Base-by-base conservation (phyloP, 495 filamentous ascomycete species). In the Penicillium taxi region DNA sequence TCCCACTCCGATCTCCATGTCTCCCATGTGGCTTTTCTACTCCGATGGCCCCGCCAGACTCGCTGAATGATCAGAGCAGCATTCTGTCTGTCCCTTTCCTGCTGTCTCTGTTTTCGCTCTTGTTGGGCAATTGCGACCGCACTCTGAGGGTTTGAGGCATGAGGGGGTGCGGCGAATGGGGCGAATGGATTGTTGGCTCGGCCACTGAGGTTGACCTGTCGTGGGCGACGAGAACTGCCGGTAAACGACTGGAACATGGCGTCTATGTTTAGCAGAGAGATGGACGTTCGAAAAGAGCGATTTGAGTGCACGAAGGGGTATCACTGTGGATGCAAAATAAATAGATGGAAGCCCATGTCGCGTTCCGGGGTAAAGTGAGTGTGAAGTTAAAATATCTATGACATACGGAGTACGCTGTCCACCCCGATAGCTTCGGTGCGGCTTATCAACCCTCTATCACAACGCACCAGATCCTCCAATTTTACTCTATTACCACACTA, bases 141-240 rank as follows among this genome's bases (percentile, higher is more conserved):
- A 50, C 79, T 80, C 40, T 86, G 84, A 3, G 78, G 69, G 13
- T 81, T 82, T 7, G 73, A 9, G 53, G 66, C 64, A 53, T 66
- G 64, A 32, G 61, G 61, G 12, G 57, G 45, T 13, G 49, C 45
- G 9, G 62, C 56, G 40, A 56, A 66, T 53, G 74, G 63, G 42
- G 80, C 77, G 59, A 88, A 86, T 18, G 84, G 80, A 60, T 91
- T 86, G 37, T 60, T 67, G 49, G 78, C 75, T 44, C 89, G 84
- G 47, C 89, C 93, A 34, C 86, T 90, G 40, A 98, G 81, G 59
- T 98, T 94, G 46, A 98, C 86, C 56, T 94, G 85, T 35, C 91
- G 82, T 33, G 80, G 81, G 38, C 81, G 82, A 47, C 87, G 79
- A 48, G 88, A 82, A 65, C 58, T 84, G 39, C 91, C 91, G 18